Conservation (phyloP, 495 filamentous ascomycete genomes). For the Hyaloscypha finlandica region DNA sequence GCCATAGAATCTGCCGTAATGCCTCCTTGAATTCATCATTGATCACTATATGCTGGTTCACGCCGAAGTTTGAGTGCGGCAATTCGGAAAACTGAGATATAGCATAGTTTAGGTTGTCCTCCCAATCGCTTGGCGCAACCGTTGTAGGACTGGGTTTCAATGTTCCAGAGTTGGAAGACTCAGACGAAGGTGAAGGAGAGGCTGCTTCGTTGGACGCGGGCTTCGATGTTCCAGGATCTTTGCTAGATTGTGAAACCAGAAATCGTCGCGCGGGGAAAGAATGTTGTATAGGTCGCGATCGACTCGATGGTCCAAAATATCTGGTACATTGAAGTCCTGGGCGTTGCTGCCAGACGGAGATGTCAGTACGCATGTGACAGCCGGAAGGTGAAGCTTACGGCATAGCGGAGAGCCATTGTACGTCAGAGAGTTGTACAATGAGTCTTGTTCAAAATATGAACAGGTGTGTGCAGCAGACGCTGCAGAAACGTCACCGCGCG, state of each 20-base stretch:
- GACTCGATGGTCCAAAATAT: background rate
- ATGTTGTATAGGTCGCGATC: background rate
- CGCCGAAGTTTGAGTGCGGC: slow-evolving; percentile 84
- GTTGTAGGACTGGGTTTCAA: slow-evolving; percentile 3
- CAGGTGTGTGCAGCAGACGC: slow-evolving; percentile 34
- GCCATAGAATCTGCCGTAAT: slow-evolving; percentile 84
- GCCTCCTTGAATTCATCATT: slow-evolving; percentile 93
- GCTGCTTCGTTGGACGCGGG: background rate
- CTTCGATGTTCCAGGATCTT: slow-evolving; percentile 3
- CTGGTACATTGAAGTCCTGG: slow-evolving; percentile 1
- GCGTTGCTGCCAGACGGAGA: slow-evolving; percentile 1
- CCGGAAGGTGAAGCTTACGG: slow-evolving; percentile 22
- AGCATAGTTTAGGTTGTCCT: slow-evolving; percentile 72
- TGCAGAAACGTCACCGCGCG: slow-evolving; percentile 33
- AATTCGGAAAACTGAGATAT: slow-evolving; percentile 84
- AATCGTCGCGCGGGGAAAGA: background rate
- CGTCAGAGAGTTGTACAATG: background rate
- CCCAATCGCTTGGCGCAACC: slow-evolving; percentile 55
- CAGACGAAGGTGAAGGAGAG: background rate
- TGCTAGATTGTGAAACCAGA: slow-evolving; percentile 13
- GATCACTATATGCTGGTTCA: slow-evolving; percentile 93
- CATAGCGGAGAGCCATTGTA: slow-evolving; percentile 30
- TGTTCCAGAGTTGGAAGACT: background rate
- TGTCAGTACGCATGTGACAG: slow-evolving; percentile 1
- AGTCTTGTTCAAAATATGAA: background rate